Evolutionary conservation across 352 stramenopile genomes (phyloP).

Genomic region (Pilasporangium apinafurcum): DNA sequence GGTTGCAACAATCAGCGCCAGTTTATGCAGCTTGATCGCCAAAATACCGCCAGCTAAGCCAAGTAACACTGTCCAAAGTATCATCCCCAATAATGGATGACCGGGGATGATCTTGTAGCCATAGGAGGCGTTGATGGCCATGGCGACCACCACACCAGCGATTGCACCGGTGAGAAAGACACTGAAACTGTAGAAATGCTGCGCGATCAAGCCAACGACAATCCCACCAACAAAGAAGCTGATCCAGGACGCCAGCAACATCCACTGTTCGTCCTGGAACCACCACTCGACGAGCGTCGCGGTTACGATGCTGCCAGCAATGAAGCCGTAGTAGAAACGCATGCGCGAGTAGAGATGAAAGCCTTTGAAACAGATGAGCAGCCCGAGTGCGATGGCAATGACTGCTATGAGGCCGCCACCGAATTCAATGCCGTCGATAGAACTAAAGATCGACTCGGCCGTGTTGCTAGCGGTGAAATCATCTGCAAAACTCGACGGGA

Average conservation of each 20-base stretch:
- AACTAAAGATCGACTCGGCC: conserved; percentile 3
- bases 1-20: conserved; percentile 36
- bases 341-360: conserved; percentile 57
- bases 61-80: conserved; percentile 36
- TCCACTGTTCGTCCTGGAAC: conserved; percentile 41
- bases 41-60: conserved; percentile 32
- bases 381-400: conserved; percentile 31
- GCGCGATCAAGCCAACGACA: conserved; percentile 35
- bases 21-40: conserved; percentile 52
- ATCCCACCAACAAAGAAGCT: conserved; percentile 58
- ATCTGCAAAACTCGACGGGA: too few species aligned
- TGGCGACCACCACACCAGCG: conserved; percentile 45
- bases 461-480: too few species aligned
- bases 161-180: conserved; percentile 52
- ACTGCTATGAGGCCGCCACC: conserved; percentile 30
- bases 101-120: conserved; percentile 48
- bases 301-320: conserved; percentile 37
- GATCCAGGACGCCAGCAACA: conserved; percentile 62
- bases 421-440: conserved; percentile 12
- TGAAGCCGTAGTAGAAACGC: conserved; percentile 54
- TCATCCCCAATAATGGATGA: conserved; percentile 39
- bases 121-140: conserved; percentile 50
- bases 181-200: conserved; percentile 40
- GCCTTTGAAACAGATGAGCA: conserved; percentile 32
- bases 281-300: conserved; percentile 44